Evolutionary conservation across 2,329 filamentous ascomycete species (phyloP).

Genomic region (Nemania sp.): DNA sequence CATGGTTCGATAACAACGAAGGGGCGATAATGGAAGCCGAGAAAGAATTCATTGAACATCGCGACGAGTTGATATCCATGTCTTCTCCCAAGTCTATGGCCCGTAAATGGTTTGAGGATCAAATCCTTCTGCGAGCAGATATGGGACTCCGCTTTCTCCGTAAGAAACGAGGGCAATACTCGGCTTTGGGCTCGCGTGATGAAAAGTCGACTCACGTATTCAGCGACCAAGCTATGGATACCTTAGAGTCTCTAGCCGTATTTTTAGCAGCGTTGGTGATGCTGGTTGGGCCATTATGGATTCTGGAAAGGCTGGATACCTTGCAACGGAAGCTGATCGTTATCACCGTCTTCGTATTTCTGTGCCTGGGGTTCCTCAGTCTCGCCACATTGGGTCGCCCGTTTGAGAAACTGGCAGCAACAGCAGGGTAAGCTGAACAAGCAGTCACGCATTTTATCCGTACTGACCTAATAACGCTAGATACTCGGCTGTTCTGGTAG

Average conservation of each 20-base stretch:
- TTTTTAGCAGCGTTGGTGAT: constrained; percentile 21
- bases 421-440: background rate
- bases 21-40: constrained; percentile 6
- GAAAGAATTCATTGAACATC: constrained; percentile 3
- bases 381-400: background rate
- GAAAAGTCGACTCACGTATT: background rate
- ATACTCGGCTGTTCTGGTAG: constrained; percentile 2
- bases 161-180: too few species aligned
- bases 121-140: constrained; percentile 65
- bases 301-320: background rate
- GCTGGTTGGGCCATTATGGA: constrained; percentile 18
- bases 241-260: constrained; percentile 18
- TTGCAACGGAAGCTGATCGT: constrained; percentile 38
- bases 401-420: constrained; percentile 5
- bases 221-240: background rate
- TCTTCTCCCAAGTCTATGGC: background rate
- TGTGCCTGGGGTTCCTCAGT: constrained; percentile 1
- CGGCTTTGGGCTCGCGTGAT: background rate
- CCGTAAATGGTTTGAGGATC: constrained; percentile 10
- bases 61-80: constrained; percentile 8
- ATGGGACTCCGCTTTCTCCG: too few species aligned
- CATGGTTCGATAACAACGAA: constrained; percentile 9
- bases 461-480: background rate
- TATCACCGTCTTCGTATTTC: background rate
- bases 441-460: background rate